Evolutionary conservation across 192 early-diverging fungal genomes (phyloP).

Genomic region (Ramicandelaber brevisporus): DNA sequence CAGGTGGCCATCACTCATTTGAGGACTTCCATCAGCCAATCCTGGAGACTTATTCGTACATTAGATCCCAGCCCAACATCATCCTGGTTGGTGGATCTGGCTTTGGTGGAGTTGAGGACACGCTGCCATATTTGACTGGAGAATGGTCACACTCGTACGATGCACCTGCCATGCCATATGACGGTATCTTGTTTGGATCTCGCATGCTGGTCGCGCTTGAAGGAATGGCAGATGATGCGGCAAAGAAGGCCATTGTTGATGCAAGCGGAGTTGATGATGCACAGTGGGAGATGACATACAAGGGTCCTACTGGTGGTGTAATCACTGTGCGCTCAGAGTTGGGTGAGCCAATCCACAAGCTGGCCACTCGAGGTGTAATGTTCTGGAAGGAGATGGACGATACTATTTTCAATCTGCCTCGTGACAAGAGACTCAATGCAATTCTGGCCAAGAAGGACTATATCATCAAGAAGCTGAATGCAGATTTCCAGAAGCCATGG

Average conservation of each 20-base stretch:
- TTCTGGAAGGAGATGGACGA: constrained; percentile 62
- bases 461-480: constrained; percentile 61
- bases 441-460: constrained; percentile 62
- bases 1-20: constrained; percentile 87
- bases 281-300: constrained; percentile 69
- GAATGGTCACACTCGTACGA: constrained; percentile 65
- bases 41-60: constrained; percentile 67
- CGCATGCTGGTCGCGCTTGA: constrained; percentile 88
- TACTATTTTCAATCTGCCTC: constrained; percentile 54
- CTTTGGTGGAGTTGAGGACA: constrained; percentile 67
- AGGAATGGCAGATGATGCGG: constrained; percentile 39
- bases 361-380: constrained; percentile 56
- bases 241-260: constrained; percentile 69
- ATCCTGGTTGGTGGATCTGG: constrained; percentile 75
- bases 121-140: constrained; percentile 76
- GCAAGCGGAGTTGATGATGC: constrained; percentile 54
- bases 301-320: constrained; percentile 47
- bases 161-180: constrained; percentile 81
- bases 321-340: constrained; percentile 69
- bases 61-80: constrained; percentile 56
- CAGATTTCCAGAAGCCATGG: constrained; percentile 86
- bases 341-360: constrained; percentile 81
- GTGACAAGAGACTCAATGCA: constrained; percentile 46
- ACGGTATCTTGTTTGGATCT: constrained; percentile 88
- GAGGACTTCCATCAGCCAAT: constrained; percentile 89